Percentiles rank a stretch among this genome's conserved stretches.
Conservation (phyloP, 2,329 filamentous ascomycete species). For the Nannizziopsis barbatae region DNA sequence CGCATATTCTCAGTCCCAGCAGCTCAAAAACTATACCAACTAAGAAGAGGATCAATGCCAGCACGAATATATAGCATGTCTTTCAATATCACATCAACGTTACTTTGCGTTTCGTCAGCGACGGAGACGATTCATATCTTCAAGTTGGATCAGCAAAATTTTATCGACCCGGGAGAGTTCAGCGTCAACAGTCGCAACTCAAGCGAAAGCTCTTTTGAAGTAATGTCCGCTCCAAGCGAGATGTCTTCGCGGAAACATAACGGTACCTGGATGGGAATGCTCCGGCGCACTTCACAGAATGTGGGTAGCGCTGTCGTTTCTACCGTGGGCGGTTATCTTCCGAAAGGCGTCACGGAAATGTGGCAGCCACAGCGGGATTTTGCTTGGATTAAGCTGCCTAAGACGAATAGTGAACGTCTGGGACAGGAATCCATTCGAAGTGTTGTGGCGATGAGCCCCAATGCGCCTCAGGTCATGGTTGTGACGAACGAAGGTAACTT, state of each 20-base stretch:
- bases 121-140: conserved; percentile 97
- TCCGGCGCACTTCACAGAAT: conserved; percentile 88
- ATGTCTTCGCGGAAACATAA: conserved; percentile 41
- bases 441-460: conserved; percentile 95
- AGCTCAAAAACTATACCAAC: conserved; percentile 90
- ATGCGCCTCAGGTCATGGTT: conserved; percentile 92
- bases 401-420: conserved; percentile 33
- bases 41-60: conserved; percentile 87
- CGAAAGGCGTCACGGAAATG: conserved; percentile 89
- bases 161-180: conserved; percentile 17
- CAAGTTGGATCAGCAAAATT: conserved; percentile 49
- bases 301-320: conserved; percentile 82
- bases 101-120: conserved; percentile 89
- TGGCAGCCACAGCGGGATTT: conserved; percentile 95
- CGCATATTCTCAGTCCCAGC: conserved; percentile 86
- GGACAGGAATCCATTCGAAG: conserved; percentile 55
- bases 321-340: conserved; percentile 82
- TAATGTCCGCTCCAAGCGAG: conserved; percentile 24
- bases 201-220: conserved; percentile 11
- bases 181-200: conserved; percentile 11
- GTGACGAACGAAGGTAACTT: conserved; percentile 93
- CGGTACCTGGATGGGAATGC: conserved; percentile 77
- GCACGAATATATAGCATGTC: conserved; percentile 98
- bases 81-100: conserved; percentile 86
- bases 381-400: conserved; percentile 88